Base-by-base conservation (phyloP, 495 filamentous ascomycete genomes). In the Aspergillus taichungensis region DNA sequence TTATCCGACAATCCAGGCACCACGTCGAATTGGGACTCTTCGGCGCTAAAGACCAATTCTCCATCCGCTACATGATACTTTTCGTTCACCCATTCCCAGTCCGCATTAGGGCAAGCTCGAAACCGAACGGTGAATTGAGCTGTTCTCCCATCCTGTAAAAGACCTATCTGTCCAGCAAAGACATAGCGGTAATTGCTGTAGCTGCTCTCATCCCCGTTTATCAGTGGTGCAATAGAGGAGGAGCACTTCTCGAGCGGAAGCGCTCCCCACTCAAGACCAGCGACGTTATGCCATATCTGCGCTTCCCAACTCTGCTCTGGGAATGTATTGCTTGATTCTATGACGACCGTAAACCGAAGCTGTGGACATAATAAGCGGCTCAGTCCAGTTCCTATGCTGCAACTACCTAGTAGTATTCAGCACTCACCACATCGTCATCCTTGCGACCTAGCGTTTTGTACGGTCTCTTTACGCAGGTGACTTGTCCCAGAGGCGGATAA, bases 1-100 rank as follows among this genome's bases (percentile, higher is more conserved):
- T 47, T 51, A 13, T 42, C 47, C 7, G 52, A 46, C 6, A 47
- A 39, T 8, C 46, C 47, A 5, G 51, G 27, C 8, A 14, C 4
- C 18, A 24, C 2, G 18, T 24, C 18, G 4, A 24, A 24, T 24
- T 24, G 18, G 18, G 18, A 24, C 4, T 24, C 18, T 24, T 24
- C 18, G 4, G 18, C 18, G 18, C 18, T 4, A 57, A 80, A 65
- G 13, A 85, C 57, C 12, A 90, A 56, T 30, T 79, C 67, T 5
- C 87, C 87, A 53, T 92, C 82, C 12, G 60, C 62, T 1, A 74
- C 50, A 5, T 71, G 69, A 40, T 75, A 75, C 37, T 77, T 69
- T 44, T 87, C 77, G 45, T 82, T 80, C 9, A 74, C 75, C 89
- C 89, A 95, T 44, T 73, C 80, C 88, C 89, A 94, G 49, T 56